Conservation (phyloP, 345 rosid species). For the Eucalyptus tenuipes region DNA sequence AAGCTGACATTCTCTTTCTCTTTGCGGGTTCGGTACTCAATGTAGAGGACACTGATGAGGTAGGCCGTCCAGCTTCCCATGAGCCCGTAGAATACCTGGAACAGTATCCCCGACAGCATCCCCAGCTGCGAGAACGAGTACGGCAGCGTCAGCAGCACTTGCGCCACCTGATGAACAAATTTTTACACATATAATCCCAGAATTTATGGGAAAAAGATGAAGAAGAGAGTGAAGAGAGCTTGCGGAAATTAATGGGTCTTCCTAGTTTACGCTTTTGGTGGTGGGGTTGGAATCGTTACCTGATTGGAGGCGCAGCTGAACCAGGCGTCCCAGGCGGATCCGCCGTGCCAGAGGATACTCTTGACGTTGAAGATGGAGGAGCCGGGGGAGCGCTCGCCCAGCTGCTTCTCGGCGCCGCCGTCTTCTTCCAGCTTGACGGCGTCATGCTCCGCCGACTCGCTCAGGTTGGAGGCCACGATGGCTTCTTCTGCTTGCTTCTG, state of each 20-base stretch:
- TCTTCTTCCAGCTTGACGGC: not conserved
- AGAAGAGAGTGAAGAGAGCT: not conserved
- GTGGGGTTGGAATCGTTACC: conserved; percentile 8
- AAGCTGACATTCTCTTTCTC: conserved; percentile 80
- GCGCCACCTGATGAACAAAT: conserved; percentile 53
- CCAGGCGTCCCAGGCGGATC: conserved; percentile 99
- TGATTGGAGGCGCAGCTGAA: conserved; percentile 99
- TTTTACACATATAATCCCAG: not conserved
- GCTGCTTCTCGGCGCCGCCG: conserved; percentile 14
- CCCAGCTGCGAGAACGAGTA: conserved; percentile 99
- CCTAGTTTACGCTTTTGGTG: not conserved
- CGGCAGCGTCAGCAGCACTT: conserved; percentile 86
- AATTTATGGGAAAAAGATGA: not conserved
- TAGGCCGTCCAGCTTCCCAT: conserved; percentile 99
- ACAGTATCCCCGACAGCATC: conserved; percentile 71
- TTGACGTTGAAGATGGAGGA: conserved; percentile 45
- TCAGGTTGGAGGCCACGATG: not conserved
- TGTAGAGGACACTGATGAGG: conserved; percentile 91
- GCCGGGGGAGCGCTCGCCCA: conserved; percentile 5
- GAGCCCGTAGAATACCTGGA: conserved; percentile 84
- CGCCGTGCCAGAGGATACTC: conserved; percentile 91
- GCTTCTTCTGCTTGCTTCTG: conserved; percentile 13
- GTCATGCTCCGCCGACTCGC: not conserved
- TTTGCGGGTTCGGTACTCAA: conserved; percentile 83
- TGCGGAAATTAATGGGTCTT: not conserved